phyloP scores from a whole-genome alignment of 805 yeast species.

The Wickerhamomyces silvicola region DNA sequence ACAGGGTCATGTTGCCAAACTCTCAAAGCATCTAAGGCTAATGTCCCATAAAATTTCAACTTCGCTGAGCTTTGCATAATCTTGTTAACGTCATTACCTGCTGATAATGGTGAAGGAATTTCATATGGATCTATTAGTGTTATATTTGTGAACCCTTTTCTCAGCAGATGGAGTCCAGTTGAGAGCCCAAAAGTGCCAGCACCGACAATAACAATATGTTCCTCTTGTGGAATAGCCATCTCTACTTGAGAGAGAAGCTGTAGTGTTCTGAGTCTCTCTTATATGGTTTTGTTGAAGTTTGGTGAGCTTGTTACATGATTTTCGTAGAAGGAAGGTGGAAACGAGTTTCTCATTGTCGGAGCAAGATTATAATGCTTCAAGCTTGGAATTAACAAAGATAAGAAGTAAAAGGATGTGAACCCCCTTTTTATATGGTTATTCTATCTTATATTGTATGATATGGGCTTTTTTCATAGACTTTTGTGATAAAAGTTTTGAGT shows the following conservation, averaged over 20 bases:
- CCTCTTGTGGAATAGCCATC: too few relatives aligned
- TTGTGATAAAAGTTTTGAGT: too few relatives aligned
- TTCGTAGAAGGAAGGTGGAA: background rate
- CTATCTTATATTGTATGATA: too few relatives aligned
- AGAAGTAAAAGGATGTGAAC: too few relatives aligned
- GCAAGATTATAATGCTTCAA: too few relatives aligned
- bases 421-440: too few relatives aligned
- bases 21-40: slow-evolving; percentile 29
- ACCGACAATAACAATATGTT: slow-evolving; percentile 30
- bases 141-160: slow-evolving; percentile 27
- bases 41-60: slow-evolving; percentile 16
- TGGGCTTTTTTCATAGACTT: too few relatives aligned
- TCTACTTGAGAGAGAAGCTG: too few relatives aligned
- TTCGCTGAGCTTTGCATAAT: slow-evolving; percentile 24
- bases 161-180: slow-evolving; percentile 30
- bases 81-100: slow-evolving; percentile 37
- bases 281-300: too few relatives aligned
- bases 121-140: slow-evolving; percentile 26
- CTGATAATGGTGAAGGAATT: slow-evolving; percentile 32
- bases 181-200: slow-evolving; percentile 41
- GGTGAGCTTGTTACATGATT: background rate
- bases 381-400: too few relatives aligned
- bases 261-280: too few relatives aligned
- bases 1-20: slow-evolving; percentile 28
- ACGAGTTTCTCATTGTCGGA: background rate